phyloP scores from a whole-genome alignment of 768 basidiomycete genomes.

The Suillus subaureus region DNA sequence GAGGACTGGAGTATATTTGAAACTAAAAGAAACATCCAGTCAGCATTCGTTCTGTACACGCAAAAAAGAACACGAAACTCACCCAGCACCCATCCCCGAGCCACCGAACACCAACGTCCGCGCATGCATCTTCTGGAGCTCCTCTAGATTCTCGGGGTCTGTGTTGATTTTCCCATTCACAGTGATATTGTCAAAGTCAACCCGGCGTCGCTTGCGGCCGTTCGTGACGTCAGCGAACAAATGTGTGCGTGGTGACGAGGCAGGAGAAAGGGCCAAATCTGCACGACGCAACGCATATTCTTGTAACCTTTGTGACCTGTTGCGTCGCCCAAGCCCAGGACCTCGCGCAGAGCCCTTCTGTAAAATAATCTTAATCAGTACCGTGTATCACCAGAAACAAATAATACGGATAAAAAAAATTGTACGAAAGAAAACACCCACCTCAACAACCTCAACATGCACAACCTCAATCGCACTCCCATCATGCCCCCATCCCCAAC shows the following conservation, averaged over 20 bases:
- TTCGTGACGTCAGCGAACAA: conserved; percentile 34
- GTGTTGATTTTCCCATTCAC: conserved; percentile 25
- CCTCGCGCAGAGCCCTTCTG: conserved; percentile 57
- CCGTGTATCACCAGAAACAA: background rate
- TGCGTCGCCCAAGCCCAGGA: conserved; percentile 57
- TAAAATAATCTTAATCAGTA: conserved; percentile 1
- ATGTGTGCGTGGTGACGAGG: conserved; percentile 26
- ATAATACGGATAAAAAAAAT: conserved; percentile 11
- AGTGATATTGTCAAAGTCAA: conserved; percentile 22
- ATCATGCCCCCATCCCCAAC: conserved; percentile 81
- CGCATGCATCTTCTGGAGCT: conserved; percentile 43
- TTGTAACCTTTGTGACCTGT: conserved; percentile 63
- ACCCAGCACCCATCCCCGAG: conserved; percentile 46
- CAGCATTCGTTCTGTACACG: background rate
- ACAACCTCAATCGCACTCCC: conserved; percentile 77
- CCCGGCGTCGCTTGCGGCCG: conserved; percentile 33
- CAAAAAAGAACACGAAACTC: conserved; percentile 21
- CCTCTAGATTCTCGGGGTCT: conserved; percentile 32
- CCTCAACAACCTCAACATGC: conserved; percentile 63
- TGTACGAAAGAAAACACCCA: conserved; percentile 34
- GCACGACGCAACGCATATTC: conserved; percentile 68
- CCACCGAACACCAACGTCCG: conserved; percentile 53
- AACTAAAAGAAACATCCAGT: conserved; percentile 35
- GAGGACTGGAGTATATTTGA: conserved; percentile 51
- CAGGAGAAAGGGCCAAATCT: conserved; percentile 35